A percentile compares a stretch with the other conserved stretches of the same genome.
Evolutionary conservation across 2,329 filamentous ascomycete genomes (phyloP).

Genomic region (Pseudogymnoascus sp.): DNA sequence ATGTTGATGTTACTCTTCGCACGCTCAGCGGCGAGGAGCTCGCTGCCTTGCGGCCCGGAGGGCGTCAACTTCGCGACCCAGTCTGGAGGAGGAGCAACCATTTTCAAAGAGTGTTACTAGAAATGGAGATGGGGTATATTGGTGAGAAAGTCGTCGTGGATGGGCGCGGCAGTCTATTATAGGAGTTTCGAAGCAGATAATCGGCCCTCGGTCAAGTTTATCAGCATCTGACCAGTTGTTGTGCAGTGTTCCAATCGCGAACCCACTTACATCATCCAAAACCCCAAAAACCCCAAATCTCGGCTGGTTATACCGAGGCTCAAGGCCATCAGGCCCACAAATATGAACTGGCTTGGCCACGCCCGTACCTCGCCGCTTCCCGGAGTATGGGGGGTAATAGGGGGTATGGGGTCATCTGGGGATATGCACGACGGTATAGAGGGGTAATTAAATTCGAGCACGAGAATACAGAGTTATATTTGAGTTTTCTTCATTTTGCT

Average conservation of each 20-base stretch:
- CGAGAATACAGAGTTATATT: not conserved
- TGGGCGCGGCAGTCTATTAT: conserved; percentile 4
- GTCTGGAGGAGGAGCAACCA: conserved; percentile 29
- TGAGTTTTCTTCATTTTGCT: not conserved
- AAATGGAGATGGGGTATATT: conserved; percentile 8
- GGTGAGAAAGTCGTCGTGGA: not conserved
- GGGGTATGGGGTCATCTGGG: not conserved
- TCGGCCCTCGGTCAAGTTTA: conserved; percentile 5
- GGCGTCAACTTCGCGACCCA: conserved; percentile 63
- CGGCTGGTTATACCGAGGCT: conserved; percentile 3
- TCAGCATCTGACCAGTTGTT: conserved; percentile 6
- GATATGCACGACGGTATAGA: not conserved
- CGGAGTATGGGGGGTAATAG: not conserved
- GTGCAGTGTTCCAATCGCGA: not conserved
- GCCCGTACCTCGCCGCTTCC: not conserved
- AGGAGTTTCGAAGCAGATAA: not conserved
- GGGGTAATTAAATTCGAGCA: not conserved
- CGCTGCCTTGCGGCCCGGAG: conserved; percentile 57
- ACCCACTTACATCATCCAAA: conserved; percentile 6
- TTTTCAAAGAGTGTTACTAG: not conserved
- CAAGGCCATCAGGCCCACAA: not conserved
- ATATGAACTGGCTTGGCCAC: not conserved
- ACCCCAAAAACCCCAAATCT: conserved; percentile 6
- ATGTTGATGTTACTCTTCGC: conserved; percentile 58
- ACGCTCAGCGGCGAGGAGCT: conserved; percentile 62